Evolutionary conservation across 169 alveolate genomes (phyloP).

Genomic region (Plasmodium gonderi): DNA sequence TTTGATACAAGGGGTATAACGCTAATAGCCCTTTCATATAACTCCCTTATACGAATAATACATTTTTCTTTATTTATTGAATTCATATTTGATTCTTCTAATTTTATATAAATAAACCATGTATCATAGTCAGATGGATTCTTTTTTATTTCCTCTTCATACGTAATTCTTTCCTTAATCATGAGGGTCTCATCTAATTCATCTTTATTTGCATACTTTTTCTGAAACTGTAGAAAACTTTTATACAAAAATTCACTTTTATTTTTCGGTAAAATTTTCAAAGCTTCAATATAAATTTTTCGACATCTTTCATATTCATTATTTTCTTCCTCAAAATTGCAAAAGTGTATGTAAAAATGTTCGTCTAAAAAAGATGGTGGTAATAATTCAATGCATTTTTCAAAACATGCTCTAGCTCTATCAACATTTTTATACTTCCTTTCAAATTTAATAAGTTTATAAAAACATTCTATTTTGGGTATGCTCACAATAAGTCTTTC

Average conservation of each 20-base stretch:
- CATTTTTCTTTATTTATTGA: slow-evolving; percentile 44
- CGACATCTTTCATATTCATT: slow-evolving; percentile 93
- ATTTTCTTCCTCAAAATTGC: slow-evolving; percentile 94
- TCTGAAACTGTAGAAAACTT: slow-evolving; percentile 94
- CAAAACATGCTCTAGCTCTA: slow-evolving; percentile 89
- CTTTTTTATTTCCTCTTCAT: slow-evolving; percentile 86
- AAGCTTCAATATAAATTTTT: slow-evolving; percentile 94
- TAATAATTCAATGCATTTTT: slow-evolving; percentile 91
- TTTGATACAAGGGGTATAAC: slow-evolving; percentile 93
- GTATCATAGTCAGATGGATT: slow-evolving; percentile 93
- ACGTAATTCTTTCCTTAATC: slow-evolving; percentile 86
- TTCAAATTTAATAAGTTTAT: slow-evolving; percentile 96
- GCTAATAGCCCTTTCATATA: slow-evolving; percentile 95
- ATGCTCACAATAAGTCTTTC: slow-evolving; percentile 91
- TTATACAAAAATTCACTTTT: slow-evolving; percentile 90
- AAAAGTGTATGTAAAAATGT: slow-evolving; percentile 93
- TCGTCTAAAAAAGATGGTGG: slow-evolving; percentile 93
- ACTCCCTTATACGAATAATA: slow-evolving; percentile 88
- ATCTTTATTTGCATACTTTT: slow-evolving; percentile 92
- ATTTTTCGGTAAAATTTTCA: slow-evolving; percentile 92
- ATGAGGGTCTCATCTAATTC: slow-evolving; percentile 91
- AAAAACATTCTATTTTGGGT: slow-evolving; percentile 93
- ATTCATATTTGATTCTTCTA: slow-evolving; percentile 92
- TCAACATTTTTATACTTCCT: slow-evolving; percentile 90
- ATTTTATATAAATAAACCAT: slow-evolving; percentile 96